These are phyloP conservation scores for Kluyveromyces aestuarii DNA, from an alignment of 805 yeast genomes.

Conservation along the genomic window DNA sequence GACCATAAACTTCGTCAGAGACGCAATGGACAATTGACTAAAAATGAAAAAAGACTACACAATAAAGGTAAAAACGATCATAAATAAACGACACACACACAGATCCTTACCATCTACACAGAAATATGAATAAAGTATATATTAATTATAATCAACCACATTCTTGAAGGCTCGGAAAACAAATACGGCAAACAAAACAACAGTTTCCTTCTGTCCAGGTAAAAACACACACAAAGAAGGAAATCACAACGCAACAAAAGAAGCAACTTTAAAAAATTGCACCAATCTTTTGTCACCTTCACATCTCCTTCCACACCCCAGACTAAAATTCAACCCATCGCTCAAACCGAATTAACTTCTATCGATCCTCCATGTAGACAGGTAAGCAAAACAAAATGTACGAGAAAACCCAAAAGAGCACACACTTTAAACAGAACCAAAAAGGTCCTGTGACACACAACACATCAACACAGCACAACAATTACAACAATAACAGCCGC, in stretches of 20 bases:
- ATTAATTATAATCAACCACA: no score
- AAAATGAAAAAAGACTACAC: background rate
- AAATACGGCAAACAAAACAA: no score
- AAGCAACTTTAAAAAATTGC: background rate
- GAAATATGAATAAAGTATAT: no score
- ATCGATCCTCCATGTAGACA: background rate
- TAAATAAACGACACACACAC: constrained; percentile 7
- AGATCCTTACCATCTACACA: background rate
- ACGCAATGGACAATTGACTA: constrained; percentile 20
- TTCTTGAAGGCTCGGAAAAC: no score
- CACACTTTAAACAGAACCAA: background rate
- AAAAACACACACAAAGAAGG: background rate
- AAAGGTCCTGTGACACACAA: background rate
- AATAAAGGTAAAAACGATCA: no score
- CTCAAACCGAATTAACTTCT: background rate
- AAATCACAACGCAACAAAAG: background rate
- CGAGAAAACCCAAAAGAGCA: background rate
- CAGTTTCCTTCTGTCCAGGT: background rate
- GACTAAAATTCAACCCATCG: background rate
- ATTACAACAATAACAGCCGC: background rate
- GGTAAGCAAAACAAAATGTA: background rate
- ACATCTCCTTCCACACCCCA: background rate
- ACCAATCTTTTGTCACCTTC: no score
- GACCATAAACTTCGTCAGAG: constrained; percentile 28
- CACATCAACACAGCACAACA: background rate